These are phyloP conservation scores for Ophiostoma sp. DNA, from an alignment of 2,329 filamentous ascomycete genomes.

Conservation along the genomic window DNA sequence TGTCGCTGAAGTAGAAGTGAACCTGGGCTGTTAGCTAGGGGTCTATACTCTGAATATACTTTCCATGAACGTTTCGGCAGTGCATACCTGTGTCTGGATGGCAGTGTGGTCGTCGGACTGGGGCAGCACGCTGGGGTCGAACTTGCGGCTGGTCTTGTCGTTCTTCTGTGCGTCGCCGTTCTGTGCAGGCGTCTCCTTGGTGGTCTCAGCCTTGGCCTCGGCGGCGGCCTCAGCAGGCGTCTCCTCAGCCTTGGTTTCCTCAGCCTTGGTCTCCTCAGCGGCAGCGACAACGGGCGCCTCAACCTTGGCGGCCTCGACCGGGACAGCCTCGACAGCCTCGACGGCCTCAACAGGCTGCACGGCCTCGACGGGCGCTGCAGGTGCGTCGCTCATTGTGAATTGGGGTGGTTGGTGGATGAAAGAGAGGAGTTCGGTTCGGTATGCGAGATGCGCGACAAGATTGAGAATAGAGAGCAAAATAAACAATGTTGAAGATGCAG, in stretches of 20 bases:
- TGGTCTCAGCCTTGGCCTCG: slow-evolving; percentile 34
- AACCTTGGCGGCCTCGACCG: slow-evolving; percentile 22
- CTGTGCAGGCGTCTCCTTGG: slow-evolving; percentile 26
- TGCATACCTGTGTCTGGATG: slow-evolving; percentile 73
- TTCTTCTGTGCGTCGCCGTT: slow-evolving; percentile 39
- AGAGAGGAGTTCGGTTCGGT: neutral
- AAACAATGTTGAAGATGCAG: neutral
- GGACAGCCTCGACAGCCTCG: slow-evolving; percentile 28
- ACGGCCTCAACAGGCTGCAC: slow-evolving; percentile 24
- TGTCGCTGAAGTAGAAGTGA: slow-evolving; percentile 93
- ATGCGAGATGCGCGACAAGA: neutral
- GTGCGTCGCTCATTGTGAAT: slow-evolving; percentile 29
- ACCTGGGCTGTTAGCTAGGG: slow-evolving; percentile 51
- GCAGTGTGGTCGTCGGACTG: slow-evolving; percentile 71
- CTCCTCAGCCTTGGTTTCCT: slow-evolving; percentile 27
- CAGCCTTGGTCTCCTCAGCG: slow-evolving; percentile 23
- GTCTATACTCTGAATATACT: neutral
- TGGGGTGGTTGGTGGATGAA: neutral
- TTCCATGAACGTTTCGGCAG: neutral
- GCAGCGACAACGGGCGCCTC: slow-evolving; percentile 24
- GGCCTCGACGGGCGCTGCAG: slow-evolving; percentile 28
- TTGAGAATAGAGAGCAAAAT: neutral
- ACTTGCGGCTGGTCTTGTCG: slow-evolving; percentile 58
- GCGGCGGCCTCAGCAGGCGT: slow-evolving; percentile 28
- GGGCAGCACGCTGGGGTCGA: slow-evolving; percentile 60